Conservation (phyloP, 768 basidiomycete species). For the Lactifluus volemus region DNA sequence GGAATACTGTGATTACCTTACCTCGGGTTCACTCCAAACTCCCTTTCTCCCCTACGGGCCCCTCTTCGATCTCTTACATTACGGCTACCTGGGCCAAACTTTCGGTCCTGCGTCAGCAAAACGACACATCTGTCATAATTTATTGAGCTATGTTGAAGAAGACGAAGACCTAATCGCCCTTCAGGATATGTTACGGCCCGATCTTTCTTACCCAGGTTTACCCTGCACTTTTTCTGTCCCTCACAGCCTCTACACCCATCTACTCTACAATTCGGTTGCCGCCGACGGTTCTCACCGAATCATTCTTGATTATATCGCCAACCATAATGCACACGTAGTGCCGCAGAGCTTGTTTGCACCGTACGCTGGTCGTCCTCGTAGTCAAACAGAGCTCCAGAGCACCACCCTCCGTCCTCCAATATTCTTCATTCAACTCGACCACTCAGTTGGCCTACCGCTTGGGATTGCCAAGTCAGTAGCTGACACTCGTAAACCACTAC, state of each 20-base stretch:
- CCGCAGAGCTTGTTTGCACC: constrained; percentile 8
- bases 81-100: constrained; percentile 7
- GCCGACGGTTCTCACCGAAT: constrained; percentile 2
- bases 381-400: constrained; percentile 5
- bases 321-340: neutral
- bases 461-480: constrained; percentile 1
- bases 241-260: constrained; percentile 5
- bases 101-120: constrained; percentile 6
- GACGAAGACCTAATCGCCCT: constrained; percentile 8
- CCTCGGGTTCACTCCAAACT: neutral
- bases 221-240: constrained; percentile 9
- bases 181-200: constrained; percentile 4
- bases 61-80: neutral
- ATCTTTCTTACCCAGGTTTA: constrained; percentile 9
- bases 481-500: neutral
- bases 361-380: constrained; percentile 11
- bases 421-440: constrained; percentile 3
- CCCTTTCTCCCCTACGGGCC: neutral
- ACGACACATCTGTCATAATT: constrained; percentile 2
- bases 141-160: constrained; percentile 6
- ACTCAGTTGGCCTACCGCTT: constrained; percentile 6
- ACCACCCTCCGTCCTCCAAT: constrained; percentile 1
- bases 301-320: neutral
- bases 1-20: neutral
- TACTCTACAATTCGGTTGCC: constrained; percentile 9